Base-by-base conservation (phyloP, 805 yeast genomes). In the Naumovozyma baii region DNA sequence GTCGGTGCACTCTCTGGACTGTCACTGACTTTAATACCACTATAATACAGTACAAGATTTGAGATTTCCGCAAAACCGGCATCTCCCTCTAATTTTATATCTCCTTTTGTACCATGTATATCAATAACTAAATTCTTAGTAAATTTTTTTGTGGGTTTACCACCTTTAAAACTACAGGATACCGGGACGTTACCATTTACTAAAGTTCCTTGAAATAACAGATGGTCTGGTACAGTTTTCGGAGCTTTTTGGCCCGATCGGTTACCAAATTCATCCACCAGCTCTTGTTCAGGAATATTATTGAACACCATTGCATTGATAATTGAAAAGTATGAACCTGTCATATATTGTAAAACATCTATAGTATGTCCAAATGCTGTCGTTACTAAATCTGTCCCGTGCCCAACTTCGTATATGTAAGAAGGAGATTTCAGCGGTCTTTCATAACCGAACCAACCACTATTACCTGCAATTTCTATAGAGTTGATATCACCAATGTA, bases 51-150 rank as follows among this genome's bases (percentile, higher is more conserved):
- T 4, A 48, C 53, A 20, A 49, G 38, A 37, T 48, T 49, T 3
- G 53, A 49, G 20, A 46, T 46, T 25, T 49, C 52, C n/a, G 46
- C 41, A 31, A 48, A 49, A 8, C 54, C 53, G 13, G 54, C 52
- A 38, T 49, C 49, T 15, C 54, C 52, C 36, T 51, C 54, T 7
- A 51, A 37, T 37, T 49, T 48, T 22, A 51, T 26, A 36, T 49
- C 54, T 22, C 54, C 55, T 38, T 41, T 46, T 4, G 55, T 48
- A 18, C 52, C 54, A 39, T 51, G 52, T 7, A 46, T 45, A 40
- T 47, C 52, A 18, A 51, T 46, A 7, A 51, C 51, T 20, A 51
- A 34, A 39, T 49, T 51, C 34, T 51, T 49, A 28, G 50, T 45
- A 28, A 49, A 48, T 36, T 45, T 48, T 16, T 49, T 51, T 3